Percentiles rank a stretch among this genome's conserved stretches.
Conservation (phyloP, 2,329 filamentous ascomycete species). For the Diplodia seriata region DNA sequence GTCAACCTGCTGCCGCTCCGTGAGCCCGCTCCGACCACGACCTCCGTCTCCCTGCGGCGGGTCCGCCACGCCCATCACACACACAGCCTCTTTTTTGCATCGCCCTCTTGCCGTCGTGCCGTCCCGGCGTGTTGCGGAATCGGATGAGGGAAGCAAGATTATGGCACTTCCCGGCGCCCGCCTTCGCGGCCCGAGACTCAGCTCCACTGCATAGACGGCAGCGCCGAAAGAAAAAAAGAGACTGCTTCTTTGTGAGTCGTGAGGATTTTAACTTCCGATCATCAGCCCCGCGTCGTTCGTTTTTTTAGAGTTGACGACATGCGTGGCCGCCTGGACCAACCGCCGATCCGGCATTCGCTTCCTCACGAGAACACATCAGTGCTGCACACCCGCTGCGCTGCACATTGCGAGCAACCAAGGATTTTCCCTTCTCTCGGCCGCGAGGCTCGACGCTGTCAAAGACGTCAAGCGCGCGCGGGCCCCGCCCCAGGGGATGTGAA, state of each 20-base stretch:
- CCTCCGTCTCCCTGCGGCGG: not conserved
- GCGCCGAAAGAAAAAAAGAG: not conserved
- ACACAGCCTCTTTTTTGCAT: not conserved
- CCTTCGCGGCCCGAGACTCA: slow-evolving; percentile 9
- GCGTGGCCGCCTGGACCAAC: slow-evolving; percentile 23
- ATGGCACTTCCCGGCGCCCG: slow-evolving; percentile 3
- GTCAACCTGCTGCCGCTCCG: not conserved
- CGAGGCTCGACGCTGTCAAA: not conserved
- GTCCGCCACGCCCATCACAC: not conserved
- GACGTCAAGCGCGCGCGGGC: not conserved
- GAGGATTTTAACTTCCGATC: slow-evolving; percentile 25
- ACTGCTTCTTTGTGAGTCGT: slow-evolving; percentile 4
- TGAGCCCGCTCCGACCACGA: slow-evolving; percentile 6
- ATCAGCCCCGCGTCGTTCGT: slow-evolving; percentile 25
- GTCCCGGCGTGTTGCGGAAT: not conserved
- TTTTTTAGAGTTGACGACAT: slow-evolving; percentile 18
- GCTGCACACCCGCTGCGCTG: not conserved
- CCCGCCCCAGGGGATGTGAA: not conserved
- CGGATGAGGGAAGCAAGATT: not conserved
- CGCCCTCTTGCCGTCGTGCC: not conserved
- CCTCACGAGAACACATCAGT: slow-evolving; percentile 4
- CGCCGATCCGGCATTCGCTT: slow-evolving; percentile 17
- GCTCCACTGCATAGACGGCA: slow-evolving; percentile 16
- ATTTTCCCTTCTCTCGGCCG: not conserved
- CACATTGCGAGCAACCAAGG: slow-evolving; percentile 1